phyloP scores from a whole-genome alignment of 768 basidiomycete genomes.

The Bullera alba region DNA sequence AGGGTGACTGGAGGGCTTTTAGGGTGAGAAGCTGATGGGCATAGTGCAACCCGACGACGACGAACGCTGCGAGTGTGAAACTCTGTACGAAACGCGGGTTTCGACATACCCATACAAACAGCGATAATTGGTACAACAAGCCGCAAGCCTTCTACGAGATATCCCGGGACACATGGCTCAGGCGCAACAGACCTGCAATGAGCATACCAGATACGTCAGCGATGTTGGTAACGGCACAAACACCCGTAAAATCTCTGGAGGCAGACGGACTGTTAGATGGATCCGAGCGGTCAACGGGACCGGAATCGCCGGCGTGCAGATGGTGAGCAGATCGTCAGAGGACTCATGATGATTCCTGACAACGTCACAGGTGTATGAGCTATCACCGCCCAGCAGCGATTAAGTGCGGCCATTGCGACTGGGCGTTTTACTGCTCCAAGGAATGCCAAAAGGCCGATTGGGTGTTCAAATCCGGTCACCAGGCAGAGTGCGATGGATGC shows the following conservation, averaged over 20 bases:
- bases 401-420: slow-evolving; percentile 24
- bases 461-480: slow-evolving; percentile 28
- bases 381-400: slow-evolving; percentile 8
- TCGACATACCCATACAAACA: slow-evolving; percentile 12
- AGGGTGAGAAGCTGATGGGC: background rate
- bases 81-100: slow-evolving; percentile 26
- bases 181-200: background rate
- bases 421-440: slow-evolving; percentile 39
- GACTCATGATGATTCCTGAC: too few relatives aligned
- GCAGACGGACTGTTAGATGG: too few relatives aligned
- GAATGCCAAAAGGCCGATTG: slow-evolving; percentile 42
- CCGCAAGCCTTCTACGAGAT: slow-evolving; percentile 34
- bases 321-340: too few relatives aligned
- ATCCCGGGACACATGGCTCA: slow-evolving; percentile 30
- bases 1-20: background rate
- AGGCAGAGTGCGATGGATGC: slow-evolving; percentile 21
- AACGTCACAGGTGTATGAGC: slow-evolving; percentile 35
- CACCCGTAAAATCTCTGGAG: too few relatives aligned
- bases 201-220: too few relatives aligned
- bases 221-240: too few relatives aligned
- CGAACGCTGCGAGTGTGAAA: slow-evolving; percentile 31
- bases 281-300: slow-evolving; percentile 20
- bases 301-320: slow-evolving; percentile 30
- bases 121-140: slow-evolving; percentile 16
- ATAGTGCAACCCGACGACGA: slow-evolving; percentile 30